These are phyloP conservation scores for Gastrolobium bilobum DNA, from an alignment of 306 rosid species.

Conservation along the genomic window DNA sequence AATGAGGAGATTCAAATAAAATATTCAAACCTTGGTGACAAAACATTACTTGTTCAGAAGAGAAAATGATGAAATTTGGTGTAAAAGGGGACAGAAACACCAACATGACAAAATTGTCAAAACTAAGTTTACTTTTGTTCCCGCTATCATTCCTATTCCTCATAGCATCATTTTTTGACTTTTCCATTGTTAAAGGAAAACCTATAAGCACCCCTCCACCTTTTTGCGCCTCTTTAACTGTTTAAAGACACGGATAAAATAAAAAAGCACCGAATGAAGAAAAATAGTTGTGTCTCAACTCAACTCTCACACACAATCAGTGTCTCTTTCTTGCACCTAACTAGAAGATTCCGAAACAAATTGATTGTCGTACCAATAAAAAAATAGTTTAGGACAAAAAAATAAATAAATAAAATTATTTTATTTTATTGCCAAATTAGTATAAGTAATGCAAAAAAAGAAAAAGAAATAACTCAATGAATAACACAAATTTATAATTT, in stretches of 20 bases:
- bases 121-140: conserved; percentile 56
- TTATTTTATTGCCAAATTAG: no score
- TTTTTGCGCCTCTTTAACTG: conserved; percentile 54
- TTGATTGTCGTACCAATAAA: conserved; percentile 33
- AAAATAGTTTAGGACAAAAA: no score
- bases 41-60: not conserved
- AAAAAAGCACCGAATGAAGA: conserved; percentile 40
- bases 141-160: conserved; percentile 48
- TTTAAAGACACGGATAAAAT: conserved; percentile 41
- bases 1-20: conserved; percentile 6
- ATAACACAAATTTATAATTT: no score
- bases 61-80: conserved; percentile 49
- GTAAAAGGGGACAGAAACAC: conserved; percentile 55
- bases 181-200: conserved; percentile 45
- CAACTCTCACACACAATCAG: conserved; percentile 4
- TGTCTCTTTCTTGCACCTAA: conserved; percentile 36
- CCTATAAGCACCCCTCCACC: not conserved
- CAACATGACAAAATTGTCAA: conserved; percentile 66
- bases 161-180: conserved; percentile 56
- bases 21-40: conserved; percentile 24
- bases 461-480: no score
- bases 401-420: no score
- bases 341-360: conserved; percentile 44
- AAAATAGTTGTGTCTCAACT: conserved; percentile 25
- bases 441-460: no score